A percentile compares a stretch with the other conserved stretches of the same genome.
phyloP scores from a whole-genome alignment of 805 yeast species.

The Hermanozyma aechmeae region DNA sequence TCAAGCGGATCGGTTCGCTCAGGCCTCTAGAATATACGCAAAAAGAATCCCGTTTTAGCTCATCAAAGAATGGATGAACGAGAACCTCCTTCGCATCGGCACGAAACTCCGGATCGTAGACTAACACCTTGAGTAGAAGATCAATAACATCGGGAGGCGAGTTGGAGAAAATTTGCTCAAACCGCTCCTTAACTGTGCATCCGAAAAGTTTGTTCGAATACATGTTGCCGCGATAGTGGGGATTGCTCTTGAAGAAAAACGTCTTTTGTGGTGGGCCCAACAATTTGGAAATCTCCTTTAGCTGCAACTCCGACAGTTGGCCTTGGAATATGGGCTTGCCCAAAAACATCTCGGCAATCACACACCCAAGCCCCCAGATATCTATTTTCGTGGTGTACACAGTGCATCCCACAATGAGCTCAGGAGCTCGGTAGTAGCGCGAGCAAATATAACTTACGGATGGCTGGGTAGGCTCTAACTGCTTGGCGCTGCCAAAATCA shows the following conservation, averaged over 20 bases:
- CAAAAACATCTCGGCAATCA: slow-evolving; percentile 84
- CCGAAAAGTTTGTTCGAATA: slow-evolving; percentile 56
- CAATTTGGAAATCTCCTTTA: slow-evolving; percentile 82
- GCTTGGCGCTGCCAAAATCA: slow-evolving; percentile 81
- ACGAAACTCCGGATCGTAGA: slow-evolving; percentile 83
- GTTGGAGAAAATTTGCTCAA: slow-evolving; percentile 41
- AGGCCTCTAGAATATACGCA: slow-evolving; percentile 48
- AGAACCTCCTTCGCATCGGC: slow-evolving; percentile 73
- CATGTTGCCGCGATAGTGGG: slow-evolving; percentile 67
- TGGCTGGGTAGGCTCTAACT: slow-evolving; percentile 70
- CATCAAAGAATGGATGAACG: slow-evolving; percentile 85
- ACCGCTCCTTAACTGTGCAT: slow-evolving; percentile 42
- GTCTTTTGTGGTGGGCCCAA: slow-evolving; percentile 77
- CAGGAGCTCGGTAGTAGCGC: slow-evolving; percentile 94
- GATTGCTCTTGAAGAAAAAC: slow-evolving; percentile 65
- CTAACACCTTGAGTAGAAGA: slow-evolving; percentile 68
- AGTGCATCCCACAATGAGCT: slow-evolving; percentile 83
- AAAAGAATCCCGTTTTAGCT: slow-evolving; percentile 53
- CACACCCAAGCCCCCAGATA: slow-evolving; percentile 97
- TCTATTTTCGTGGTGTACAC: slow-evolving; percentile 86
- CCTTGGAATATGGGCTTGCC: slow-evolving; percentile 97
- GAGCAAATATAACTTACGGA: slow-evolving; percentile 94
- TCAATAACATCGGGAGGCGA: slow-evolving; percentile 86
- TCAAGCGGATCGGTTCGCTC: slow-evolving; percentile 26
- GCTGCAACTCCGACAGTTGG: slow-evolving; percentile 76